These are phyloP conservation scores for Starmerella khaoyaiensis DNA, from an alignment of 805 yeast species.

Conservation along the genomic window DNA sequence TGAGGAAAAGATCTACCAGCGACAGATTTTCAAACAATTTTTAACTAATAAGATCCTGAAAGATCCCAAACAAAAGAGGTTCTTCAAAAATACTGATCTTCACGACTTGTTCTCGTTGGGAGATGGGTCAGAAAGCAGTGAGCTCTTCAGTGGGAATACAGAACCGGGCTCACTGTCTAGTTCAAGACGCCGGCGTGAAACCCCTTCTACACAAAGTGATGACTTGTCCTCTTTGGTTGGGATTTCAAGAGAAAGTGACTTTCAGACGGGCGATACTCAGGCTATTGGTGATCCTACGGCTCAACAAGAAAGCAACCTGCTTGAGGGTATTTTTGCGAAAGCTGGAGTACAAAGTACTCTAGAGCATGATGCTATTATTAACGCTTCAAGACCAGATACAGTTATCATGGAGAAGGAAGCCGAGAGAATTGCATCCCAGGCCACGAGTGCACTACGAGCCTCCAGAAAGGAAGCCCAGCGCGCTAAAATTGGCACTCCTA, in stretches of 20 bases:
- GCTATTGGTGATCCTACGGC: conserved; percentile 28
- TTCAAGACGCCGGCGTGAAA: not conserved
- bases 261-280: conserved; percentile 49
- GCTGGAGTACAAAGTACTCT: conserved; percentile 62
- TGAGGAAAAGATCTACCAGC: conserved; percentile 91
- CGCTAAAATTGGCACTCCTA: conserved; percentile 62
- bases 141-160: conserved; percentile 34
- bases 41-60: conserved; percentile 83
- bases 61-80: conserved; percentile 88
- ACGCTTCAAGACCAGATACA: conserved; percentile 40
- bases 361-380: conserved; percentile 66
- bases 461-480: conserved; percentile 43
- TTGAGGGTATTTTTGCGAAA: conserved; percentile 62
- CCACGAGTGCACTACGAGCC: conserved; percentile 42
- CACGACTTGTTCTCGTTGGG: conserved; percentile 82
- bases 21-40: conserved; percentile 92
- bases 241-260: conserved; percentile 24
- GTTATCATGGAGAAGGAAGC: conserved; percentile 54
- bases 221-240: conserved; percentile 22
- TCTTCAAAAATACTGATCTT: conserved; percentile 82
- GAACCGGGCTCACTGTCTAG: not conserved
- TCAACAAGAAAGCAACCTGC: conserved; percentile 33
- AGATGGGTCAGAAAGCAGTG: conserved; percentile 54
- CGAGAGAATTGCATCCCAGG: conserved; percentile 44
- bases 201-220: conserved; percentile 20